Base-by-base conservation (phyloP, 2,329 filamentous ascomycete genomes). In the Ophiocordyceps unilateralis region DNA sequence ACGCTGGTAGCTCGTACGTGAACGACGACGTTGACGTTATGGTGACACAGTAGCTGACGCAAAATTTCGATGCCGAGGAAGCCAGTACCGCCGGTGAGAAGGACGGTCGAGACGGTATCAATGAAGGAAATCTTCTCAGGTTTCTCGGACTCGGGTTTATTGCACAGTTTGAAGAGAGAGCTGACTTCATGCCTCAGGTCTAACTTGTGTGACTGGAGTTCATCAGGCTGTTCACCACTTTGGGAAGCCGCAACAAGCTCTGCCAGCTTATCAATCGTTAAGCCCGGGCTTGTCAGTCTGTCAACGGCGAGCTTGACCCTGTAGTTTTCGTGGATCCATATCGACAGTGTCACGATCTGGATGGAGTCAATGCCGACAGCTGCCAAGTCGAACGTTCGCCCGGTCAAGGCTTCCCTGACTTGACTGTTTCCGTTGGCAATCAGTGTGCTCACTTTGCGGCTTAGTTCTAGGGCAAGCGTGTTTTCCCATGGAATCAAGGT, bases 61-160 rank as follows among this genome's bases (percentile, higher is more conserved):
- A 43, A 5, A 34, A 43, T 43, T 30, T 43, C 42, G 19, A 43
- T 40, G 26, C 42, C 42, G 17, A 43, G 38, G 20, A 43, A 43
- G 19, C 42, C 42, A 4, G 42, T 43, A 9, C 23, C 42, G 9
- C 42, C 42, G 19, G 42, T 43, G 9, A 43, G 20, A 24, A 43
- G 24, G 3, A 43, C 42, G 10, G 21, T 43, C 24, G 36, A 39
- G 3, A 40, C 20, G 24, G 22, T 8, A 15, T 14, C 6, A 14
- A 17, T 11, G 2, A 20, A 4, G 19, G 9, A 1, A 7, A n/a
- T 21, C 8, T 22, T n/a, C 17, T n/a, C 3, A 12, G 5, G 26
- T 4, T 17, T 9, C 2, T 4, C 4, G 5, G 19, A 17, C 21
- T 34, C 14, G 5, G 22, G 21, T 24, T 17, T 20, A 9, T 4